phyloP scores from a whole-genome alignment of 208 protist genomes.

The Acanthamoeba healyi region DNA sequence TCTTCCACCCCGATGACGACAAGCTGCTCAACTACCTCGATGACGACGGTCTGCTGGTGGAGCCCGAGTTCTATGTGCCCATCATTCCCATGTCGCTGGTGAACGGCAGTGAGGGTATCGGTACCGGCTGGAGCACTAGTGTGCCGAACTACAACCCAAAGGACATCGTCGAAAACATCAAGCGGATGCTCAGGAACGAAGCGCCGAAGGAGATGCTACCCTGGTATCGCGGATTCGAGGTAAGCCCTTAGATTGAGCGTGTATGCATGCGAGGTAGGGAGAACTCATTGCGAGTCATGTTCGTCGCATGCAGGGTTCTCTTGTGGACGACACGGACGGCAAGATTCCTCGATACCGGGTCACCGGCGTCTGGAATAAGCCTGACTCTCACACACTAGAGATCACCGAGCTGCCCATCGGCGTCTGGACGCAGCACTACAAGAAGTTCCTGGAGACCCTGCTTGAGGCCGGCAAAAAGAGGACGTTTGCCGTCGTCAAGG shows the following conservation, averaged over 20 bases:
- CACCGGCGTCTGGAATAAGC: slow-evolving; percentile 66
- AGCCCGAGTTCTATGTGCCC: slow-evolving; percentile 99
- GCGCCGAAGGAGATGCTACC: slow-evolving; percentile 93
- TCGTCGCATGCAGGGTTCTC: background rate
- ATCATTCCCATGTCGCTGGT: slow-evolving; percentile 99
- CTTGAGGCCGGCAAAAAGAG: slow-evolving; percentile 86
- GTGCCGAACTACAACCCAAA: slow-evolving; percentile 99
- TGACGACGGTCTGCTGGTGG: slow-evolving; percentile 99
- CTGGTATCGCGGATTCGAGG: slow-evolving; percentile 98
- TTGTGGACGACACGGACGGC: slow-evolving; percentile 65
- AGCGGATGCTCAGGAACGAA: slow-evolving; percentile 91
- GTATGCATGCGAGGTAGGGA: too few relatives aligned
- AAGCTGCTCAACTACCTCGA: slow-evolving; percentile 97
- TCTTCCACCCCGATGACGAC: slow-evolving; percentile 99
- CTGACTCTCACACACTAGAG: slow-evolving; percentile 90
- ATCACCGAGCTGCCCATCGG: slow-evolving; percentile 98
- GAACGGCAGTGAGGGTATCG: slow-evolving; percentile 99
- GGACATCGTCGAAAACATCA: slow-evolving; percentile 94
- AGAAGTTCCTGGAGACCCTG: slow-evolving; percentile 95
- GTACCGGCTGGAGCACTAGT: slow-evolving; percentile 98
- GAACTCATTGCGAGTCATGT: too few relatives aligned
- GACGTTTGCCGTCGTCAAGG: slow-evolving; percentile 70
- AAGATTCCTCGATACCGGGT: slow-evolving; percentile 74
- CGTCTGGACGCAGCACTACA: slow-evolving; percentile 97
- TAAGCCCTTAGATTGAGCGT: background rate